Evolutionary conservation across 1,284 basidiomycete genomes (phyloP), one percentile per base, ranked within the genome.

Genomic region (Sutorius eximius): DNA sequence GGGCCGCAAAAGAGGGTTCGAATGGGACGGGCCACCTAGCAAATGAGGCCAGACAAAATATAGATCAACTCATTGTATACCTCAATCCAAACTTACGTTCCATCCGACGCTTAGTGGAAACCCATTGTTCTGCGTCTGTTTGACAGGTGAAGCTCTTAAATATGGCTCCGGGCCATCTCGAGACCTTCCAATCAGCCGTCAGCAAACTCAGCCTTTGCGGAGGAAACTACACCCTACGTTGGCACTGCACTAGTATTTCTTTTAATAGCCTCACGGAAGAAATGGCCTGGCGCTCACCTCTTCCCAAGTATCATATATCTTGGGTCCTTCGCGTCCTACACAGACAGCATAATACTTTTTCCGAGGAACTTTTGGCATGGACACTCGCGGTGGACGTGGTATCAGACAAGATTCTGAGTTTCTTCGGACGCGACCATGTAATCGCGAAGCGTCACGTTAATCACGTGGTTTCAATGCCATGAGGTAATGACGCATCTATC

Each of bases 291-390:
- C 24, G 62, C 70, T 55, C 54, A 81, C 84, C 71, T 84, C 77
- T 33, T 77, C 73, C 85, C 85, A 86, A 24, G 71, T 75, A 1
- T 64, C 61, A 46, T 83, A 86, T 27, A 86, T 77, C 43, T 71
- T 73, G 0, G 80, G 77, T 2, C 82, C 83, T 53, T 77, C 70
- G 22, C 80, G 70, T 3, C 84, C 85, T 30, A 75, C 67, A 37
- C 73, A 71, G 2, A 86, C 83, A 3, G 84, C 85, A 48, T 85
- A 86, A 55, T 70, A 84, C 58, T 83, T 85, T 24, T 63, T 75
- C 36, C 66, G 59, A 13, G 48, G 2, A n/a, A 60, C 66, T 52
- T 71, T 74, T 40, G 69, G 66, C 73, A 73, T 74, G 24, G 18
- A 10, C 3, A 44, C 16, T 32, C 8, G 9, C 27, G 11, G 3